Evolutionary conservation across 306 rosid species (phyloP).

Genomic region (Carpinus fangiana): DNA sequence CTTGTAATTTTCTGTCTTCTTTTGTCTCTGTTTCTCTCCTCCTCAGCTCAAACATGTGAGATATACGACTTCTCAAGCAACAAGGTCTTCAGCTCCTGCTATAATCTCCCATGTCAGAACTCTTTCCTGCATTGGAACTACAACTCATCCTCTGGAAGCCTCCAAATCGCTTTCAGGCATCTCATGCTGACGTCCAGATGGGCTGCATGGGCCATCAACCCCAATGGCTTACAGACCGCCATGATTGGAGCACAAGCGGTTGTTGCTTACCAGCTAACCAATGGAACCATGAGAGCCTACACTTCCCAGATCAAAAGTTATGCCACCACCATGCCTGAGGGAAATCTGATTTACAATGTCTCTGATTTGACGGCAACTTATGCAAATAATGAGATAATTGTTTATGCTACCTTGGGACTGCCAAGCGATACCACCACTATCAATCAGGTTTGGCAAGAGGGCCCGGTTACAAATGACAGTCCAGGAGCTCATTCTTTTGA

Average conservation of each 20-base stretch:
- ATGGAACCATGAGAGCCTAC: constrained; percentile 25
- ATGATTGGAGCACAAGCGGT: constrained; percentile 66
- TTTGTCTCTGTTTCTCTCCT: constrained; percentile 24
- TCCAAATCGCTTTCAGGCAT: constrained; percentile 62
- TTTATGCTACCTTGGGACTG: constrained; percentile 50
- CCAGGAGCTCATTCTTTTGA: neutral
- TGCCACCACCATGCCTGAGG: constrained; percentile 5
- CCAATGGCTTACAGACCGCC: neutral
- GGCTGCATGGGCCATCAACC: constrained; percentile 80
- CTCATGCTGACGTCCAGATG: constrained; percentile 38
- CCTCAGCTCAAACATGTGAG: constrained; percentile 52
- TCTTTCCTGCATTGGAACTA: constrained; percentile 69
- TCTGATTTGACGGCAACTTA: constrained; percentile 26
- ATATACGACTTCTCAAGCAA: constrained; percentile 33
- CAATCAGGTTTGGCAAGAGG: constrained; percentile 74
- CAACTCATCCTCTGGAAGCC: constrained; percentile 31
- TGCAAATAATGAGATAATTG: constrained; percentile 40
- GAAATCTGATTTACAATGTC: constrained; percentile 25
- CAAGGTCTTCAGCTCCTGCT: constrained; percentile 34
- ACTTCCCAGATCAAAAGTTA: constrained; percentile 17
- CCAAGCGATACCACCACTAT: constrained; percentile 27
- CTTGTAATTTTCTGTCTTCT: constrained; percentile 28
- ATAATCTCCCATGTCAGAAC: constrained; percentile 44
- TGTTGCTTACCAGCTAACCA: constrained; percentile 43
- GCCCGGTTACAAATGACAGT: constrained; percentile 34